Evolutionary conservation across 2,329 filamentous ascomycete species (phyloP), one percentile per base, ranked within the genome.

Genomic region (Scedosporium boydii): DNA sequence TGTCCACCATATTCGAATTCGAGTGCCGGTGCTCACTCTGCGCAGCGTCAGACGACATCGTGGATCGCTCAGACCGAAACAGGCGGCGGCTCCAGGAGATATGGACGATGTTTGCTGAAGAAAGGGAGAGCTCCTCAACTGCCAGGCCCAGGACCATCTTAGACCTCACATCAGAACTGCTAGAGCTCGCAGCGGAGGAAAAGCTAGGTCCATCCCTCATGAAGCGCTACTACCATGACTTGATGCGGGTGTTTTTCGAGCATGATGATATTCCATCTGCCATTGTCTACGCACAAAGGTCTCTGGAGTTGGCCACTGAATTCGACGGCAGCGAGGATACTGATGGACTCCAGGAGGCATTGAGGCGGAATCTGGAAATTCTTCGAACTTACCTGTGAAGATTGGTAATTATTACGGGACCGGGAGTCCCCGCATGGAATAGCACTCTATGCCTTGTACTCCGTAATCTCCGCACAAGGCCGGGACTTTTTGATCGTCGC

Each of bases 181-280:
- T 18, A 7, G n/a, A 14, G 18, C 44, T 48, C 3, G 44, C 44
- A 18, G 18, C 9, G n/a, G 26, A 27, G 16, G 55, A 57, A 10
- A 34, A 57, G 4, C 18, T 57, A 9, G 55, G 55, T 10, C 55
- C 55, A 3, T 57, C 55, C 3, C 26, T 27, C 12, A 27, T 57
- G 55, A 57, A 57, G 27, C 55, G 55, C 10, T 57, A 57, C 55
- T 27, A n/a, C 26, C 55, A 57, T 21, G 55, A 57, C 55, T 27
- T 57, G 29, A 57, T 57, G 55, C 26, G 55, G 27, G n/a, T 34
- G n/a, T 34, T 57, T 34, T 57, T 57, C n/a, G 55, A 57, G n/a
- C 55, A 29, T 27, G 55, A 27, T 9, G 55, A 57, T 10, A 18
- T 27, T 34, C 23, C 55, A 5, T 57, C 55, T 9, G 55, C 55